Conservation (phyloP, 2,329 filamentous ascomycete genomes). For the Scedosporium aurantiacum region DNA sequence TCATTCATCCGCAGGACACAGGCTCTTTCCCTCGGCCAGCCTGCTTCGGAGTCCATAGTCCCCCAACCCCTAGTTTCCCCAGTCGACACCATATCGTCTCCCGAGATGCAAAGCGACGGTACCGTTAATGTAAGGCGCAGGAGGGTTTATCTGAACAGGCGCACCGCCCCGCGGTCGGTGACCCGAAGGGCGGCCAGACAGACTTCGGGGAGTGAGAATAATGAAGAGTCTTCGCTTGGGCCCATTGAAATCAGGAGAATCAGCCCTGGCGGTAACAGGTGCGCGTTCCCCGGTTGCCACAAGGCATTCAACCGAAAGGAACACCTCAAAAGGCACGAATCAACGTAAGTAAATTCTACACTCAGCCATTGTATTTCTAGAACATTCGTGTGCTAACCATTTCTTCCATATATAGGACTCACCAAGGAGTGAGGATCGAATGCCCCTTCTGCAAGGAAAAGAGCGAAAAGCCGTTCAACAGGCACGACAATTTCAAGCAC, state of each 20-base stretch:
- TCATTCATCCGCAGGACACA: neutral
- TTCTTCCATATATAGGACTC: conserved; percentile 5
- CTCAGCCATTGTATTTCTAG: neutral
- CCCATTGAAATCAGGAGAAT: conserved; percentile 11
- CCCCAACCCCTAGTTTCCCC: neutral
- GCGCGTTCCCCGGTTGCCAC: conserved; percentile 33
- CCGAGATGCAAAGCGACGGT: neutral
- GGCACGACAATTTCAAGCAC: conserved; percentile 30
- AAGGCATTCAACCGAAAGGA: conserved; percentile 41
- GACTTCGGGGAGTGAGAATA: neutral
- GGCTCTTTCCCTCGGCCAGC: neutral
- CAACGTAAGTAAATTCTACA: conserved; percentile 30
- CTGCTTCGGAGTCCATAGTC: neutral
- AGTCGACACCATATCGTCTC: neutral
- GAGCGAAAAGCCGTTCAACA: conserved; percentile 17
- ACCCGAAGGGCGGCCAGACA: neutral
- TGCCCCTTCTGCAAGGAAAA: conserved; percentile 11
- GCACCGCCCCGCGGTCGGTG: neutral
- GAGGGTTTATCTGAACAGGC: neutral
- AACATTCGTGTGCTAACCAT: neutral
- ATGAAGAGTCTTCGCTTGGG: neutral
- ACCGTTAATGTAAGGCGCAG: neutral
- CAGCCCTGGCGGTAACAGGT: conserved; percentile 29
- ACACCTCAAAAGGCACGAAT: conserved; percentile 44
- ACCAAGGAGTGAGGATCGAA: conserved; percentile 4